Percentiles rank a stretch among this genome's conserved stretches.
These are phyloP conservation scores for Epichloe festucae DNA, from an alignment of 2,329 filamentous ascomycete species.

Conservation along the genomic window DNA sequence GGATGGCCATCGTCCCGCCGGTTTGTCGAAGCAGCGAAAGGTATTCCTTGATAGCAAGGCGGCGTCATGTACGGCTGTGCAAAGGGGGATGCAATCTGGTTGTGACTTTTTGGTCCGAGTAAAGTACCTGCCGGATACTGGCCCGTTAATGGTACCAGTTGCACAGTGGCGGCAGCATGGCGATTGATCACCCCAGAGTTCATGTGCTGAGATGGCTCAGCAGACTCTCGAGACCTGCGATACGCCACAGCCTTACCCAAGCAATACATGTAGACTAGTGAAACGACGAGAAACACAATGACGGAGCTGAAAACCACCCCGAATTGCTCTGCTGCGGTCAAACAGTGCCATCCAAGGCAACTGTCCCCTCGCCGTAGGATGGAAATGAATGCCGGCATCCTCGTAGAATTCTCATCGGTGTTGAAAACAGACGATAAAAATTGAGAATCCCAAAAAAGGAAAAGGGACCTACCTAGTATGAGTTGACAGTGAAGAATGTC, in stretches of 20 bases:
- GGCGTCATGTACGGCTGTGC: neutral
- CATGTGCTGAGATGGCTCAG: neutral
- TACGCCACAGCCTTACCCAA: slow-evolving; percentile 13
- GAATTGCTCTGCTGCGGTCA: slow-evolving; percentile 23
- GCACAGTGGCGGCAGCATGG: neutral
- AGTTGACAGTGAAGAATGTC: neutral
- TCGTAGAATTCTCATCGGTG: neutral
- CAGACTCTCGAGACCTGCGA: neutral
- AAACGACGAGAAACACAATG: slow-evolving; percentile 16
- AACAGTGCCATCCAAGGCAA: slow-evolving; percentile 26
- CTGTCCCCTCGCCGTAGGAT: neutral
- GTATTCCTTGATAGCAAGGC: neutral
- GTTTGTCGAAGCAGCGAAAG: neutral
- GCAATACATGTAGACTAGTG: slow-evolving; percentile 22
- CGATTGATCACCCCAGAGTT: neutral
- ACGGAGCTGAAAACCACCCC: slow-evolving; percentile 27
- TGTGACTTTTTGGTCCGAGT: neutral
- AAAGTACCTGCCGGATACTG: neutral
- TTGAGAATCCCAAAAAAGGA: no score
- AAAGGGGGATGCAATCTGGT: neutral
- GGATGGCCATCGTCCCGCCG: neutral
- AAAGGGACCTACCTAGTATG: no score
- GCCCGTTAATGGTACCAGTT: neutral
- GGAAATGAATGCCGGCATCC: neutral
- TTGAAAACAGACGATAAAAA: no score